A percentile compares a stretch with the other conserved stretches of the same genome.
phyloP scores from a whole-genome alignment of 2,329 filamentous ascomycete genomes.

The Fusarium subtropicale region DNA sequence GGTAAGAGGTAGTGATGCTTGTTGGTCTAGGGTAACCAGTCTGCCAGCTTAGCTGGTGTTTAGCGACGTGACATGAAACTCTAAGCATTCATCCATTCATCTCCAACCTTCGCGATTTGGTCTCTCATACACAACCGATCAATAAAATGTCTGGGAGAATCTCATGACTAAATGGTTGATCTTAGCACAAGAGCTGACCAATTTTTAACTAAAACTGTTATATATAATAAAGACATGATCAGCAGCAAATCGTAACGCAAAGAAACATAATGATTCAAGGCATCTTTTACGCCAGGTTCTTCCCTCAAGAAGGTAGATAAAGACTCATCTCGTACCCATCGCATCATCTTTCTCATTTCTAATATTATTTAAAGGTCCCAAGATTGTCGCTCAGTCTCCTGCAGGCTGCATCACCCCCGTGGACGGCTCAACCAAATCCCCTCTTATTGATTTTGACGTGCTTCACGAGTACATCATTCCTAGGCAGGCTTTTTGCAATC shows the following conservation, averaged over 20 bases:
- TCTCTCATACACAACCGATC: background rate
- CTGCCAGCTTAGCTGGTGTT: background rate
- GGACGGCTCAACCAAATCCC: constrained; percentile 55
- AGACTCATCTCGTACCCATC: background rate
- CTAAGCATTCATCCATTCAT: background rate
- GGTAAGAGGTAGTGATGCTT: background rate
- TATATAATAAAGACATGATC: constrained; percentile 2
- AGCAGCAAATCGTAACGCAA: constrained; percentile 29
- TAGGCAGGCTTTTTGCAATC: constrained; percentile 93
- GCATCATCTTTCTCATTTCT: background rate
- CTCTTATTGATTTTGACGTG: constrained; percentile 85
- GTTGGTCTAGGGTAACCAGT: constrained; percentile 25
- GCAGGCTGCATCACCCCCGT: constrained; percentile 69
- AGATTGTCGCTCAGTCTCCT: constrained; percentile 71
- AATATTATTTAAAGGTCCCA: constrained; percentile 60
- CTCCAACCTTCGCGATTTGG: background rate
- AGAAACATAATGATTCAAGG: constrained; percentile 70
- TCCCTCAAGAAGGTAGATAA: constrained; percentile 74
- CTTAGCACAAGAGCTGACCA: background rate
- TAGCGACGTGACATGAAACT: background rate
- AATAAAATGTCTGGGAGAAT: background rate
- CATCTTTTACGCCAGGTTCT: constrained; percentile 77
- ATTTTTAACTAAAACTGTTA: background rate
- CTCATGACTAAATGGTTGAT: background rate
- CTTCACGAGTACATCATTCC: constrained; percentile 95